Base-by-base conservation (phyloP, 2,329 filamentous ascomycete genomes). In the Claviceps sorghi region DNA sequence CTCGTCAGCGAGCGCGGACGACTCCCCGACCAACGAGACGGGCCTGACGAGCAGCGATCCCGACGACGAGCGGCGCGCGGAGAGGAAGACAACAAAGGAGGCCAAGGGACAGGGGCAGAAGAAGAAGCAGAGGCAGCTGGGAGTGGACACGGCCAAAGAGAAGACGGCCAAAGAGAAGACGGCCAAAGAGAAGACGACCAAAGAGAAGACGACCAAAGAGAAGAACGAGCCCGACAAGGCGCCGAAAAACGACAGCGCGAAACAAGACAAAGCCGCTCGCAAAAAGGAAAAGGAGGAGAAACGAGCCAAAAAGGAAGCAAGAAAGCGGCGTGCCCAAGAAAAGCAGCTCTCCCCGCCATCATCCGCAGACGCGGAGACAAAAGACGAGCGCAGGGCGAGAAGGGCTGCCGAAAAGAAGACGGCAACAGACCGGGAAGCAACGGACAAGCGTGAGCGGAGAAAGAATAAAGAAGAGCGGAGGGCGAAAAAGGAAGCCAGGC, bases 401-500 rank as follows among this genome's bases (percentile, higher is more conserved):
- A 67, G 60, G 48, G 67, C 67, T 29, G 42, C 21, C 47, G 64
- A 62, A 19, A 68, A 62, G 57, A 56, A 56, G 51, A 58, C 60
- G 56, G 55, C 58, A 8, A 66, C 66, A 45, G 61, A 62, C 36
- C 59, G 59, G 21, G 58, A 61, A 10, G 59, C 56, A 3, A 47
- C 50, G 29, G 56, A 55, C 22, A 63, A 57, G 52, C 56, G 57
- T 9, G 57, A 57, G 2, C 52, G 41, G 26, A 58, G 56, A 2
- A 53, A 40, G 32, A 59, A 55, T 29, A 61, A 62, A 22, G 72
- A 75, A 55, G 74, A 75, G 53, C 78, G 72, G 48, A 65, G 68
- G 45, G 69, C 65, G 15, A 66, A 63, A 54, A 72, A 72, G 55
- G 70, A 72, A 59, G 70, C 67, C 53, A 72, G 68, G 63, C 68